phyloP scores from a whole-genome alignment of 768 basidiomycete species.

The Hydnomerulius pinastri region DNA sequence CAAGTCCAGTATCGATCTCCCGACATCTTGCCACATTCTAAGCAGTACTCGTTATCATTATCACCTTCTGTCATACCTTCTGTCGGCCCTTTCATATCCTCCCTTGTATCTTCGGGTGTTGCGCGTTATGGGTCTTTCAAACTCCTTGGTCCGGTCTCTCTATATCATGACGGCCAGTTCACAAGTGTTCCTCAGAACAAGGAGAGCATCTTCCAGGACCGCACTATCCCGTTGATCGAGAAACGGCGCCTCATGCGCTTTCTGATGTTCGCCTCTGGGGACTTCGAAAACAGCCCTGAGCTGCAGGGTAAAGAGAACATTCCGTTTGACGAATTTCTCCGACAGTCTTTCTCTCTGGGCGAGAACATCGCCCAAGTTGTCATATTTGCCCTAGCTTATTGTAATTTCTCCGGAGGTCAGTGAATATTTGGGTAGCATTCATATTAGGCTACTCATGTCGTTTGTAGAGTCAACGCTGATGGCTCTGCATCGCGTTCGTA shows the following conservation, averaged over 20 bases:
- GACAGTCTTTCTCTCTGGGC: constrained; percentile 61
- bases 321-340: constrained; percentile 67
- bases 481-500: constrained; percentile 68
- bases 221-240: constrained; percentile 72
- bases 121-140: constrained; percentile 91
- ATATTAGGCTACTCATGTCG: constrained; percentile 3
- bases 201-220: constrained; percentile 90
- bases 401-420: constrained; percentile 58
- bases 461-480: constrained; percentile 63
- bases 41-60: constrained; percentile 87
- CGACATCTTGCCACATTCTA: constrained; percentile 52
- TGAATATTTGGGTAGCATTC: neutral
- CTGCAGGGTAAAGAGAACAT: constrained; percentile 54
- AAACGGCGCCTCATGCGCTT: constrained; percentile 94
- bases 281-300: constrained; percentile 68
- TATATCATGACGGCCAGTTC: constrained; percentile 52
- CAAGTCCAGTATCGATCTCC: constrained; percentile 42
- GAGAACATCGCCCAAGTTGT: constrained; percentile 60
- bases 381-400: constrained; percentile 79
- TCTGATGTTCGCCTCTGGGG: constrained; percentile 74
- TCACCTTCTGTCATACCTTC: constrained; percentile 81
- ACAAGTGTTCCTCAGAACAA: constrained; percentile 85
- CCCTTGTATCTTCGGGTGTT: constrained; percentile 80
- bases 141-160: constrained; percentile 68
- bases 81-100: constrained; percentile 73